Evolutionary conservation across 306 rosid genomes (phyloP).

Genomic region (Lagenaria siceraria): DNA sequence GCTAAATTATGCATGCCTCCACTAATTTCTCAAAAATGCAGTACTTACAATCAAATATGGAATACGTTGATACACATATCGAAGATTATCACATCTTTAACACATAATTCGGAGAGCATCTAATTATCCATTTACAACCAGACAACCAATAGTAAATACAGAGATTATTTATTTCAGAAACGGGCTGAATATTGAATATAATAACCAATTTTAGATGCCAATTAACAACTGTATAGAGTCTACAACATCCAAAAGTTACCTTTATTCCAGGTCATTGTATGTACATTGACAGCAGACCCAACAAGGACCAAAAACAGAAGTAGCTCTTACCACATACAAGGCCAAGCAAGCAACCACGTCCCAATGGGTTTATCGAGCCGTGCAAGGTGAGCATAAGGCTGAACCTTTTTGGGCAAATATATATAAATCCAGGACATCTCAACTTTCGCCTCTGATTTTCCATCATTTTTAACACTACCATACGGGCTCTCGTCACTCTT

Average conservation of each 20-base stretch:
- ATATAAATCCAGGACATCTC: slow-evolving; percentile 49
- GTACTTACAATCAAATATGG: neutral
- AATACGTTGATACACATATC: neutral
- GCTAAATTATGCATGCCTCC: neutral
- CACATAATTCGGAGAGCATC: neutral
- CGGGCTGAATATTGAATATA: neutral
- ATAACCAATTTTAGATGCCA: neutral
- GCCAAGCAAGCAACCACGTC: slow-evolving; percentile 94
- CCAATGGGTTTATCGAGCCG: slow-evolving; percentile 95
- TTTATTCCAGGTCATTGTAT: too few relatives aligned
- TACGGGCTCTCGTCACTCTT: slow-evolving; percentile 21
- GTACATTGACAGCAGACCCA: neutral
- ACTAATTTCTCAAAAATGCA: neutral
- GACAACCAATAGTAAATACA: neutral
- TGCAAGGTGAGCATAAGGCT: slow-evolving; percentile 76
- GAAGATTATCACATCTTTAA: neutral
- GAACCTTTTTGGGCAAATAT: slow-evolving; percentile 48
- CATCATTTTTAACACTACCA: slow-evolving; percentile 12
- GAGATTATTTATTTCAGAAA: neutral
- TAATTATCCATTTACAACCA: neutral
- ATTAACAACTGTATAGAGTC: neutral
- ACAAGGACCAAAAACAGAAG: neutral
- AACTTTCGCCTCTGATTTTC: neutral
- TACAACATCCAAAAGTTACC: neutral
- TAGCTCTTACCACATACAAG: slow-evolving; percentile 66